These are phyloP conservation scores for Centrapalus pauciflorus DNA, from an alignment of 129 eudicot genomes.

Conservation along the genomic window DNA sequence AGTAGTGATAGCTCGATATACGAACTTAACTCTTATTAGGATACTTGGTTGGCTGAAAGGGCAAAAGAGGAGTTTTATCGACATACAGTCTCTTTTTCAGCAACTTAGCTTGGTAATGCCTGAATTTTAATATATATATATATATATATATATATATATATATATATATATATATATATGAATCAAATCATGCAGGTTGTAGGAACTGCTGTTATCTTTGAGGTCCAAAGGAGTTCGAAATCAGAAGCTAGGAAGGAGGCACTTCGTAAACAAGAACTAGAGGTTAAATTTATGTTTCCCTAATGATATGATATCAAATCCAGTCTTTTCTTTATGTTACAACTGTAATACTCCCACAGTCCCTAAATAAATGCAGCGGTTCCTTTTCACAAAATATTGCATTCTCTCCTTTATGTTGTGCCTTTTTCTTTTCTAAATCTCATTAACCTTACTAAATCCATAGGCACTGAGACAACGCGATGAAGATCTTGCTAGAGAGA, in stretches of 20 bases:
- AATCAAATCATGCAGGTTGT: constrained; percentile 50
- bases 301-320: background rate
- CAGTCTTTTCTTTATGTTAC: background rate
- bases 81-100: too few relatives aligned
- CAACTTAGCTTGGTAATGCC: background rate
- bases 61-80: too few relatives aligned
- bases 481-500: constrained; percentile 59
- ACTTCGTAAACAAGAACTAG: constrained; percentile 54
- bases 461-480: constrained; percentile 60
- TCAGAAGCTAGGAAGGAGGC: constrained; percentile 93
- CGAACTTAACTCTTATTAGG: too few relatives aligned
- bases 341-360: background rate
- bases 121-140: background rate
- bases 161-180: too few relatives aligned
- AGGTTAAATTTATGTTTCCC: constrained; percentile 33
- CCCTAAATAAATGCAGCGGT: background rate
- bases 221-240: constrained; percentile 83
- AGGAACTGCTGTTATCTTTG: constrained; percentile 68
- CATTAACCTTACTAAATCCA: background rate
- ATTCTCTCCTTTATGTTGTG: background rate
- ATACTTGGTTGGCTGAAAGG: too few relatives aligned
- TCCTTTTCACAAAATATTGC: background rate
- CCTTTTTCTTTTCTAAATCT: background rate
- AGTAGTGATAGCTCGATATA: too few relatives aligned
- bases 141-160: too few relatives aligned